Base-by-base conservation (phyloP, 495 filamentous ascomycete genomes). In the Poronia punctata region DNA sequence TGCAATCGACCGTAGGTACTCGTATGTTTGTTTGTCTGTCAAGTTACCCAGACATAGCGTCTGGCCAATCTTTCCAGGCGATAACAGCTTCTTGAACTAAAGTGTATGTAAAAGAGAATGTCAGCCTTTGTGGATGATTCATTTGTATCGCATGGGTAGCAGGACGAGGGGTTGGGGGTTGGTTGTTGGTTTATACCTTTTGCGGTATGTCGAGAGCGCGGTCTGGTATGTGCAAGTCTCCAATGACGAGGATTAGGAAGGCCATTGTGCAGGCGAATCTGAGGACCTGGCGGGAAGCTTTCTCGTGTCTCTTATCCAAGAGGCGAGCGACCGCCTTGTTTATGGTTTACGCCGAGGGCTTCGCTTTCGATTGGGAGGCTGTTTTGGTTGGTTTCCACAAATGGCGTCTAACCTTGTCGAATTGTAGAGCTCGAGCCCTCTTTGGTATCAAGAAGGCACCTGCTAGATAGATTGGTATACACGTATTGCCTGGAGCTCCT, bases 141-240 rank as follows among this genome's bases (percentile, higher is more conserved):
- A n/a, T n/a, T n/a, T n/a, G n/a, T n/a, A n/a, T n/a, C n/a, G n/a
- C n/a, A n/a, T n/a, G n/a, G n/a, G n/a, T n/a, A n/a, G n/a, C n/a
- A n/a, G n/a, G 19, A 6, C 7, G 15, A 26, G 3, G 20, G 40
- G 32, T 14, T 7, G 14, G 8, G 21, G 16, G 21, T 16, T 19
- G 16, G n/a, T 21, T 23, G 32, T 15, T 7, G 21, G 38, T 32
- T 5, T 53, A 54, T 72, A 88, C 89, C 78, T 95, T 95, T 57
- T 82, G 72, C 31, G 90, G 89, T 50, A 95, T 89, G 61, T 94
- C 89, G 30, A 75, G 58, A 11, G 92, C 90, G 64, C 90, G 73
- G 68, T 98, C 90, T 49, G 90, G 90, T 63, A 98, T 96, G 75
- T 96, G 95, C 38, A 98, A 77, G 70, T 98, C 92, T 60, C 90